Conservation (phyloP, 495 filamentous ascomycete genomes). For the Aspergillus ellipticus region DNA sequence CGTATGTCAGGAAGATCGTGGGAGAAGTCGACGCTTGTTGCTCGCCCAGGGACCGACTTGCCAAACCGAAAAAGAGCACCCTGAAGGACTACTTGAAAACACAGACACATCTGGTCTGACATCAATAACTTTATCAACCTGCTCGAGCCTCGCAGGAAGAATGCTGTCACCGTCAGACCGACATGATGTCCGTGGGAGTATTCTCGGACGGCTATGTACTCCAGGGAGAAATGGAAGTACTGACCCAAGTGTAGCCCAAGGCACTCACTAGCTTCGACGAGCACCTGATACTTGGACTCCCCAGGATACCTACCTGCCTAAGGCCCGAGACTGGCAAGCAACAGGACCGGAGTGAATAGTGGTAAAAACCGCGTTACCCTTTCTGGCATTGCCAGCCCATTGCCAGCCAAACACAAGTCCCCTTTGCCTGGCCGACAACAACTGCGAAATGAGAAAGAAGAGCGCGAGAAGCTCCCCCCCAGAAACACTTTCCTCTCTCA, state of each 20-base stretch:
- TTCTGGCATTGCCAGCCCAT: neutral
- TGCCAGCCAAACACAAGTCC: conserved; percentile 3
- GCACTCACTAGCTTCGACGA: neutral
- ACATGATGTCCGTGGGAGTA: neutral
- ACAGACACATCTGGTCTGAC: too few relatives aligned
- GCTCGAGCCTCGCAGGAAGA: neutral
- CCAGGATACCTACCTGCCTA: too few relatives aligned
- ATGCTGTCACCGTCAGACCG: neutral
- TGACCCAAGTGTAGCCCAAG: neutral
- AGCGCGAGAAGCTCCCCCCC: neutral
- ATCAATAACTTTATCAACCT: neutral
- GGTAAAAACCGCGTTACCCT: conserved; percentile 1
- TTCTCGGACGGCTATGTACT: neutral
- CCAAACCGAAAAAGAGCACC: too few relatives aligned
- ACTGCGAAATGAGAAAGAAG: neutral
- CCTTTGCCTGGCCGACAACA: neutral
- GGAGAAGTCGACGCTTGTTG: too few relatives aligned
- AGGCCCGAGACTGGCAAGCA: neutral
- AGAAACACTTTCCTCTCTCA: conserved; percentile 2
- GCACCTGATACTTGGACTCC: too few relatives aligned
- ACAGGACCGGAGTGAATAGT: conserved; percentile 3
- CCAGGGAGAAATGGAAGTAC: neutral
- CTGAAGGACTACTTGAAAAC: too few relatives aligned
- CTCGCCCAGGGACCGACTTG: too few relatives aligned
- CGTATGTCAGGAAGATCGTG: too few relatives aligned